A percentile compares a stretch with the other conserved stretches of the same genome.
Evolutionary conservation across 257 asterid species (phyloP).

Genomic region (Jaltomata sinuosa): DNA sequence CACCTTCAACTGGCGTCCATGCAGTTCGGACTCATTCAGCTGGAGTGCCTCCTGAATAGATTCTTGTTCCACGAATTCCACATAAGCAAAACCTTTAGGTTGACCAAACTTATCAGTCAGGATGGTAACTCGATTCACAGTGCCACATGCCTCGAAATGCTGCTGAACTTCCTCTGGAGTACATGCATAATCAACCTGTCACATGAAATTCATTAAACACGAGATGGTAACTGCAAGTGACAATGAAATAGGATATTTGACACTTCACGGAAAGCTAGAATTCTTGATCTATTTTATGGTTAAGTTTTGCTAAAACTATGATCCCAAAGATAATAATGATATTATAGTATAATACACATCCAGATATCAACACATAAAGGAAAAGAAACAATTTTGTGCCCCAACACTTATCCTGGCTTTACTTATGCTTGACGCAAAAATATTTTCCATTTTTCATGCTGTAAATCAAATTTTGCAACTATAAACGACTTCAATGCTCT

Average conservation of each 20-base stretch:
- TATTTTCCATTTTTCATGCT: neutral
- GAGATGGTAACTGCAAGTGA: neutral
- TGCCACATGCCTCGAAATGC: conserved; percentile 93
- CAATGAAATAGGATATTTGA: neutral
- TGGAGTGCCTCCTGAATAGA: conserved; percentile 83
- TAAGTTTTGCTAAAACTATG: neutral
- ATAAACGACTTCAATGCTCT: neutral
- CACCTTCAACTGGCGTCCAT: conserved; percentile 96
- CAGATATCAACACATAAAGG: neutral
- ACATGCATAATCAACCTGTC: conserved; percentile 93
- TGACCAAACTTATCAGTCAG: conserved; percentile 95
- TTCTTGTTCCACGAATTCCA: conserved; percentile 80
- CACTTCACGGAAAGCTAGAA: neutral
- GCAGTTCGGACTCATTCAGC: conserved; percentile 89
- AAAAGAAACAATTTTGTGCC: neutral
- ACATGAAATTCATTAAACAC: neutral
- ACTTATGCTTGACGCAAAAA: neutral
- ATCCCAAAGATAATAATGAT: neutral
- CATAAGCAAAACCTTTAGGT: conserved; percentile 97
- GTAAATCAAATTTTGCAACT: neutral
- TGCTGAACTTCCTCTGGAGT: conserved; percentile 99
- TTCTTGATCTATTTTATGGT: neutral
- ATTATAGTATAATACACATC: neutral
- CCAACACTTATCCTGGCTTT: neutral
- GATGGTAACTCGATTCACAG: conserved; percentile 90